Conservation (phyloP, 2,329 filamentous ascomycete genomes). For the Aciculosporium take region DNA sequence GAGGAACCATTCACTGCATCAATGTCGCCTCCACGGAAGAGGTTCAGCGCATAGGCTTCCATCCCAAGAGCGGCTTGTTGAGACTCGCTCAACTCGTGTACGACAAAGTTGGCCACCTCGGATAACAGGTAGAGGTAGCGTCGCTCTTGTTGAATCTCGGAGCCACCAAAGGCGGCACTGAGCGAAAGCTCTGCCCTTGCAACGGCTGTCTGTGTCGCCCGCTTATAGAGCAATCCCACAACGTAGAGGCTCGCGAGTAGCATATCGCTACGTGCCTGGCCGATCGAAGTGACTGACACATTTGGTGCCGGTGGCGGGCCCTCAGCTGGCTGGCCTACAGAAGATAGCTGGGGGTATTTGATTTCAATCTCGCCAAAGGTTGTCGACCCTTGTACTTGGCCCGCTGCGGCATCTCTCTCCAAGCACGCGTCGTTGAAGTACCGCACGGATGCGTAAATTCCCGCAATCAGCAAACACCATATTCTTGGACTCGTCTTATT, state of each 20-base stretch:
- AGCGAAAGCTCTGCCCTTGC: slow-evolving; percentile 15
- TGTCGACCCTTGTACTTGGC: slow-evolving; percentile 9
- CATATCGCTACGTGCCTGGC: slow-evolving; percentile 22
- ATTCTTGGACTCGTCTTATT: slow-evolving; percentile 17
- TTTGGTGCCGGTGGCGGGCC: neutral
- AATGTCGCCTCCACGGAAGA: slow-evolving; percentile 22
- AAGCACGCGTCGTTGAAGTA: slow-evolving; percentile 28
- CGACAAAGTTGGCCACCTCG: slow-evolving; percentile 20
- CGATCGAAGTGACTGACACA: slow-evolving; percentile 10
- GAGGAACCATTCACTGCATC: neutral
- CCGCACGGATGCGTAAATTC: slow-evolving; percentile 20
- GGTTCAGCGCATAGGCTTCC: slow-evolving; percentile 20
- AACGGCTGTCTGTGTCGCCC: slow-evolving; percentile 18
- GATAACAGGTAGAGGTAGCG: slow-evolving; percentile 24
- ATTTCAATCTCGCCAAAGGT: slow-evolving; percentile 9
- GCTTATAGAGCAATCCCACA: slow-evolving; percentile 26
- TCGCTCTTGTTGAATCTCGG: slow-evolving; percentile 15
- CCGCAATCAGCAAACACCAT: slow-evolving; percentile 24
- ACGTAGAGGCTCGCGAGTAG: slow-evolving; percentile 24
- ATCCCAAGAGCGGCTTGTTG: slow-evolving; percentile 21
- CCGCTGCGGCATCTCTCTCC: slow-evolving; percentile 9
- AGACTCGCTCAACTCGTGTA: slow-evolving; percentile 23
- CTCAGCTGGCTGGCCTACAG: slow-evolving; percentile 8
- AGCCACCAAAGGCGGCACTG: slow-evolving; percentile 18
- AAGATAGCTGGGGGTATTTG: slow-evolving; percentile 17